phyloP scores from a whole-genome alignment of 768 basidiomycete genomes.

The Sarcodon sp. region DNA sequence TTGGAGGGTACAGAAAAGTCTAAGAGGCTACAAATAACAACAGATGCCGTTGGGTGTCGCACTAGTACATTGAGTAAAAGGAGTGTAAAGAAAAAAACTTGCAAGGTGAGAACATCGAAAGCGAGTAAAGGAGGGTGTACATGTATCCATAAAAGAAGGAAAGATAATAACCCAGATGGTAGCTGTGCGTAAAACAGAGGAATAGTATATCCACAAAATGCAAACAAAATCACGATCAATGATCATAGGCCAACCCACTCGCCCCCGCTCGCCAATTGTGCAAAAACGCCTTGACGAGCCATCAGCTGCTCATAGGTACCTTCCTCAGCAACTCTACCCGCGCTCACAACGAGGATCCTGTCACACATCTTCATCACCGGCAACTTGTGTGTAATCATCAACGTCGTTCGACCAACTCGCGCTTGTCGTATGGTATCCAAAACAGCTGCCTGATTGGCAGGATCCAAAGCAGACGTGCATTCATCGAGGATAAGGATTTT shows the following conservation, averaged over 20 bases:
- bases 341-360: slow-evolving; percentile 67
- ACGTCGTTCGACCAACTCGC: slow-evolving; percentile 62
- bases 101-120: too few relatives aligned
- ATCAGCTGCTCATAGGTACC: slow-evolving; percentile 66
- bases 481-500: slow-evolving; percentile 83
- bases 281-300: slow-evolving; percentile 56
- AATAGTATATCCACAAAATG: too few relatives aligned
- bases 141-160: too few relatives aligned
- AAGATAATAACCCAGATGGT: too few relatives aligned
- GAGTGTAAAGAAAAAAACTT: too few relatives aligned
- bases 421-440: slow-evolving; percentile 60
- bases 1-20: too few relatives aligned
- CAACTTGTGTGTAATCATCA: slow-evolving; percentile 91
- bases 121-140: too few relatives aligned
- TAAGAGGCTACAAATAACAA: too few relatives aligned
- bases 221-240: not conserved
- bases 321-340: slow-evolving; percentile 69
- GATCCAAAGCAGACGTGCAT: slow-evolving; percentile 88
- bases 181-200: too few relatives aligned
- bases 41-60: too few relatives aligned
- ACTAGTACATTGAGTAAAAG: too few relatives aligned
- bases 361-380: slow-evolving; percentile 90
- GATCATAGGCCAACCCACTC: slow-evolving; percentile 34
- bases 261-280: slow-evolving; percentile 65
- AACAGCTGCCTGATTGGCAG: slow-evolving; percentile 72